A percentile compares a stretch with the other conserved stretches of the same genome.
Evolutionary conservation across 352 stramenopile species (phyloP).

Genomic region (Phytophthora ohioensis): DNA sequence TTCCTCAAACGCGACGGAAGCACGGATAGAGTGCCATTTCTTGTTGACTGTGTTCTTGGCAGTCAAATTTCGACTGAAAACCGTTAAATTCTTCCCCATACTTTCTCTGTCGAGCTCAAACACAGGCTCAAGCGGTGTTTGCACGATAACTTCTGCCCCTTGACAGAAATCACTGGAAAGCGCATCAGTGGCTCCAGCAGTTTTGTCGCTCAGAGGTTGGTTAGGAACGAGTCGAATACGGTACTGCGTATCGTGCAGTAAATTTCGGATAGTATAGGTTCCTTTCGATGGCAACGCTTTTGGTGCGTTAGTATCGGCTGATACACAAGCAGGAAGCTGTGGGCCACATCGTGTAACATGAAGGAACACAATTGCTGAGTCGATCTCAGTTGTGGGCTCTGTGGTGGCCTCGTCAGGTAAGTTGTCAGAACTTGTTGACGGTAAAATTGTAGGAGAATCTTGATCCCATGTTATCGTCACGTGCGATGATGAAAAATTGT

Average conservation of each 20-base stretch:
- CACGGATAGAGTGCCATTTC: constrained; percentile 91
- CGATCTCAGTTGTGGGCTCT: neutral
- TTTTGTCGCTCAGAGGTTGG: constrained; percentile 6
- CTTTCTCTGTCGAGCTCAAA: constrained; percentile 76
- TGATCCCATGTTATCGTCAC: constrained; percentile 46
- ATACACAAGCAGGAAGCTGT: neutral
- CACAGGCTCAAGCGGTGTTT: constrained; percentile 64
- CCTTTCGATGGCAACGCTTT: constrained; percentile 48
- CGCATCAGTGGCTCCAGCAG: neutral
- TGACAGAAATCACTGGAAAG: neutral
- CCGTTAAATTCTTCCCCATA: constrained; percentile 80
- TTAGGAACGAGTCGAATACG: constrained; percentile 37
- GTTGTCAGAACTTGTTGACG: neutral
- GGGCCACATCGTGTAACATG: constrained; percentile 17
- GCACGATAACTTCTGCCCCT: constrained; percentile 40
- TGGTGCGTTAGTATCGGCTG: neutral
- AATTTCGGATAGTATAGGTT: constrained; percentile 47
- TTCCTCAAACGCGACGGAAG: constrained; percentile 69
- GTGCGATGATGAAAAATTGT: constrained; percentile 43
- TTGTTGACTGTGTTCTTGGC: constrained; percentile 91
- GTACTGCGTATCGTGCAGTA: constrained; percentile 61
- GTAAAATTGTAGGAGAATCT: neutral
- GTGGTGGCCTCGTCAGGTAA: neutral
- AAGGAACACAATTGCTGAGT: constrained; percentile 21
- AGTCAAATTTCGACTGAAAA: constrained; percentile 80